A percentile compares a stretch with the other conserved stretches of the same genome.
Conservation (phyloP, 208 protist genomes). For the Sergeia podlipaevii region DNA sequence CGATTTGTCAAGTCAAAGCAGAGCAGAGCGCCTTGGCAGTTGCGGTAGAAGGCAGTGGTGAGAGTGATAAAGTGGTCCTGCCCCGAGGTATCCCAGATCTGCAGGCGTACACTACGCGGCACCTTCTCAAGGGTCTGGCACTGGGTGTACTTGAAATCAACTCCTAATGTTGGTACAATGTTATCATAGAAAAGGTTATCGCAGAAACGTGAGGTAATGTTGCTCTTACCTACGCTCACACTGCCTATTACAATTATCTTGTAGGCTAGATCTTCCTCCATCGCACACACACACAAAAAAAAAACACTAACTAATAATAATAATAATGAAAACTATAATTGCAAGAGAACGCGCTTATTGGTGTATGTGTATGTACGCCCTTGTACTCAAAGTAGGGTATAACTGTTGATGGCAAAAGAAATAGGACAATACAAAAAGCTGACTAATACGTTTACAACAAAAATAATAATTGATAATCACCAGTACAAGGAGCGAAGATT, state of each 20-base stretch:
- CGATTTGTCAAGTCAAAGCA: constrained; percentile 97
- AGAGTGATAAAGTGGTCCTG: constrained; percentile 90
- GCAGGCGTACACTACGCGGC: constrained; percentile 67
- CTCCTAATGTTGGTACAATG: constrained; percentile 79
- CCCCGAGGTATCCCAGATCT: constrained; percentile 90
- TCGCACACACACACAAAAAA: constrained; percentile 11
- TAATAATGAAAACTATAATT: constrained; percentile 9
- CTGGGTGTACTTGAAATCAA: constrained; percentile 86
- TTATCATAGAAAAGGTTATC: constrained; percentile 81
- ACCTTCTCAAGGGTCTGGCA: constrained; percentile 73
- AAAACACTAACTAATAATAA: background rate
- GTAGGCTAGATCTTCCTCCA: constrained; percentile 84
- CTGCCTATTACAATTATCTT: constrained; percentile 91
- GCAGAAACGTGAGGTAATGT: constrained; percentile 85
- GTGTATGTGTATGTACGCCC: too few relatives aligned
- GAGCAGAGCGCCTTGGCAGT: constrained; percentile 89
- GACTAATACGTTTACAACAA: too few relatives aligned
- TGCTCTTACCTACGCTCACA: constrained; percentile 90
- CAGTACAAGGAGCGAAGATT: too few relatives aligned
- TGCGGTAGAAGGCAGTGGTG: constrained; percentile 91
- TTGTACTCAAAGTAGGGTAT: too few relatives aligned
- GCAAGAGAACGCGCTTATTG: too few relatives aligned
- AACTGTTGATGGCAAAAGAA: too few relatives aligned
- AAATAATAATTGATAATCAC: too few relatives aligned
- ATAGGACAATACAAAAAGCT: too few relatives aligned